Evolutionary conservation across 1,284 basidiomycete species (phyloP), one percentile per base, ranked within the genome.

Genomic region (Microbotryum silenes-acaulis): DNA sequence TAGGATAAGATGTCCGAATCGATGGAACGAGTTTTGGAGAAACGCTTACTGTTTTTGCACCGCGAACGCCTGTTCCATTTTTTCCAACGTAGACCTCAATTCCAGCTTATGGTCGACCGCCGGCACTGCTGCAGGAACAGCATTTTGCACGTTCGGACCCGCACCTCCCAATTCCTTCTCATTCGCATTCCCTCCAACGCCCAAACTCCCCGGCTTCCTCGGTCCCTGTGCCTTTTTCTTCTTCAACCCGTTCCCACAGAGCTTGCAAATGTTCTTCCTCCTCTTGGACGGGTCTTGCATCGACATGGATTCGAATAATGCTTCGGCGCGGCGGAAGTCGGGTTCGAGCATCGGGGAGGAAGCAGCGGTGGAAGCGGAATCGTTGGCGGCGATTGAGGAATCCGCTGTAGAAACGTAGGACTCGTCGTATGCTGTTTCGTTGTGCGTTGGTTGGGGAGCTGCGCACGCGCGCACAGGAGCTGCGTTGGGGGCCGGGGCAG

Each of bases 21-120:
- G 42, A 49, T 55, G 44, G 54, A 21, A 27, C 31, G 2, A 56
- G 37, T 57, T 14, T 20, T 16, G 6, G 27, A 52, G 29, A 21
- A n/a, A 18, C 21, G 76, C 83, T 59, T 59, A 91, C 89, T 57
- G 79, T 76, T 67, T 82, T 23, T 72, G 69, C 12, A 45, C 58
- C 2, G 45, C 53, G 47, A 72, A 72, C 23, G 70, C 61, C 1
- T 50, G 46, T 47, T 63, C 61, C 12, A 66, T 33, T 4, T 44
- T n/a, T 27, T 63, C 59, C 2, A 63, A 29, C 31, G 63, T 42
- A 18, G 16, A 42, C 37, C 37, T 42, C 37, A 42, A 42, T 6
- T 42, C 37, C 37, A 59, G 21, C 47, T 42, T 49, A 61, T 59
- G 14, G 63, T 59, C 47, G 61, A 61, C 10, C 42, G 8, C 20